Percentiles rank a stretch among this genome's conserved stretches.
Conservation (phyloP, 331 rosid genomes). For the Quercus phellos region DNA sequence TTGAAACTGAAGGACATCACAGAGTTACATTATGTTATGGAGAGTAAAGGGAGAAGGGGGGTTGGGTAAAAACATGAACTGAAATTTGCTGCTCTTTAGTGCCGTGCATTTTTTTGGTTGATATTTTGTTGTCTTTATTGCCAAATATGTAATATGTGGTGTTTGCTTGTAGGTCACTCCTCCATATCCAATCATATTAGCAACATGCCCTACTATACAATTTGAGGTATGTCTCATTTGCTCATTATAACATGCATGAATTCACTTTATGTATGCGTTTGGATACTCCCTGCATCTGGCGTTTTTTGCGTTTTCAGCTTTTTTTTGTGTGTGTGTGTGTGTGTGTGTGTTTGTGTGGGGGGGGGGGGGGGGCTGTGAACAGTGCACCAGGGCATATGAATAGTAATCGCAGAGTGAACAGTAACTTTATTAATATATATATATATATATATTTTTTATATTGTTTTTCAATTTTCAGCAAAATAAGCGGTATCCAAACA, state of each 20-base stretch:
- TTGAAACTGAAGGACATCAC: neutral
- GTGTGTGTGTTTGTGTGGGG: too few relatives aligned
- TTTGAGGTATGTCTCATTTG: constrained; percentile 59
- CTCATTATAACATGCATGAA: neutral
- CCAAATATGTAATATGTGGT: constrained; percentile 23
- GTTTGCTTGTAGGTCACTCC: constrained; percentile 77
- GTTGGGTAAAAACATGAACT: neutral
- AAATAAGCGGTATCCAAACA: too few relatives aligned
- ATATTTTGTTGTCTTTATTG: neutral
- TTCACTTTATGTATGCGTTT: neutral
- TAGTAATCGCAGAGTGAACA: too few relatives aligned
- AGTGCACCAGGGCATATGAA: too few relatives aligned
- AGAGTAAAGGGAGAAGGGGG: too few relatives aligned
- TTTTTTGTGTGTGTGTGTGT: too few relatives aligned
- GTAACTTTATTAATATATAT: too few relatives aligned
- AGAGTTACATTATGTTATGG: neutral
- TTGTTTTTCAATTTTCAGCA: too few relatives aligned
- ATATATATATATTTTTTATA: too few relatives aligned
- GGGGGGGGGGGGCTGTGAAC: too few relatives aligned
- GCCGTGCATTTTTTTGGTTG: neutral
- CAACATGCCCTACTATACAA: constrained; percentile 74
- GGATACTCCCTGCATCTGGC: too few relatives aligned
- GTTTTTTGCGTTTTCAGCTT: too few relatives aligned
- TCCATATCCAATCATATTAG: constrained; percentile 66
- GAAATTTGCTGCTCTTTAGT: neutral